A percentile compares a stretch with the other conserved stretches of the same genome.
phyloP scores from a whole-genome alignment of 75 land plant species.

The Pinus taeda region DNA sequence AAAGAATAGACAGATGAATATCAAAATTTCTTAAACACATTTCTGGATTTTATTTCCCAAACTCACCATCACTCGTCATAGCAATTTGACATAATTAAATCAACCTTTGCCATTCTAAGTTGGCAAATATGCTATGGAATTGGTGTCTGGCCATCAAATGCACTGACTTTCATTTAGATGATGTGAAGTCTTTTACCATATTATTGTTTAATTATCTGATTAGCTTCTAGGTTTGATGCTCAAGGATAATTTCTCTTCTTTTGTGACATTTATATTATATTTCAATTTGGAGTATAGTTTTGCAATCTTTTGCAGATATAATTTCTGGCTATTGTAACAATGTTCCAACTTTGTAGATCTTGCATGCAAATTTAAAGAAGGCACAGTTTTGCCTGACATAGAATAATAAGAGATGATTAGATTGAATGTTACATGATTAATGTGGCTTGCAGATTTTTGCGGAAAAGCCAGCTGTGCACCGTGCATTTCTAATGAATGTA shows the following conservation, averaged over 20 bases:
- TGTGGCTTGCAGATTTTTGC: constrained; percentile 78
- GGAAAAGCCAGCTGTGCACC: constrained; percentile 97
- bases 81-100: no score
- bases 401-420: neutral
- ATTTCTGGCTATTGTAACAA: neutral
- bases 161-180: no score
- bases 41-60: neutral
- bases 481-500: constrained; percentile 75
- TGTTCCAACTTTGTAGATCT: neutral
- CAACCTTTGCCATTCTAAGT: no score
- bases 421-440: neutral
- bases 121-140: no score
- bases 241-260: neutral
- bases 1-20: neutral
- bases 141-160: no score
- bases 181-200: no score
- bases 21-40: neutral
- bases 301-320: neutral
- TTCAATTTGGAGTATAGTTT: neutral
- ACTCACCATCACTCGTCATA: neutral
- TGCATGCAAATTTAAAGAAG: neutral
- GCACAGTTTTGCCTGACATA: neutral
- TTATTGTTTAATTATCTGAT: neutral
- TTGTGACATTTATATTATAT: neutral
- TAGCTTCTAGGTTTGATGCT: neutral